These are phyloP conservation scores for Dicorynia guianensis DNA, from an alignment of 306 rosid species.

Conservation along the genomic window DNA sequence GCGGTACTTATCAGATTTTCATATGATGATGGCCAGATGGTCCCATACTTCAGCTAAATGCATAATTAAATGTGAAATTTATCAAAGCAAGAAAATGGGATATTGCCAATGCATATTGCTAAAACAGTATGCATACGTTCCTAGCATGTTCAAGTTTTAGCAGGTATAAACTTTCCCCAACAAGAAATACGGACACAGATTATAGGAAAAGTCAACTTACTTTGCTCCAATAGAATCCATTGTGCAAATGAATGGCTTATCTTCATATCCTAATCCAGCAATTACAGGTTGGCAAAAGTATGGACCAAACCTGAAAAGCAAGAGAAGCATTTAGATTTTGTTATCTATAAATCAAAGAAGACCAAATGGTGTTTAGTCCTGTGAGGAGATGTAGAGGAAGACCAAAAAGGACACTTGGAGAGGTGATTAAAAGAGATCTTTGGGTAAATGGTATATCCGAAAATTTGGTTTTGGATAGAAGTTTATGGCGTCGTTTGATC, in stretches of 20 bases:
- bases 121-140: not conserved
- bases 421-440: too few relatives aligned
- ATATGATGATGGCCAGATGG: not conserved
- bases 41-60: not conserved
- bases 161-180: too few relatives aligned
- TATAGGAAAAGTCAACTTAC: slow-evolving; percentile 56
- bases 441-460: too few relatives aligned
- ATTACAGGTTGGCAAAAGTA: slow-evolving; percentile 96
- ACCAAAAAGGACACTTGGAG: too few relatives aligned
- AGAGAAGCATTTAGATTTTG: slow-evolving; percentile 25
- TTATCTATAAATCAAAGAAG: too few relatives aligned
- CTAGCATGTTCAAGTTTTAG: not conserved
- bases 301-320: slow-evolving; percentile 81
- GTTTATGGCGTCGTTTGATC: too few relatives aligned
- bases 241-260: slow-evolving; percentile 95
- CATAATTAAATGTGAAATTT: not conserved
- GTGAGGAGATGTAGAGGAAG: too few relatives aligned
- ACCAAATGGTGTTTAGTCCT: too few relatives aligned
- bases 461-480: too few relatives aligned
- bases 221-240: slow-evolving; percentile 98
- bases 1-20: not conserved
- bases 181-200: not conserved
- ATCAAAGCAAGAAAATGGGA: not conserved
- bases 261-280: slow-evolving; percentile 90
- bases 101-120: not conserved